Base-by-base conservation (phyloP, 805 yeast genomes). In the Metschnikowia hibisci region DNA sequence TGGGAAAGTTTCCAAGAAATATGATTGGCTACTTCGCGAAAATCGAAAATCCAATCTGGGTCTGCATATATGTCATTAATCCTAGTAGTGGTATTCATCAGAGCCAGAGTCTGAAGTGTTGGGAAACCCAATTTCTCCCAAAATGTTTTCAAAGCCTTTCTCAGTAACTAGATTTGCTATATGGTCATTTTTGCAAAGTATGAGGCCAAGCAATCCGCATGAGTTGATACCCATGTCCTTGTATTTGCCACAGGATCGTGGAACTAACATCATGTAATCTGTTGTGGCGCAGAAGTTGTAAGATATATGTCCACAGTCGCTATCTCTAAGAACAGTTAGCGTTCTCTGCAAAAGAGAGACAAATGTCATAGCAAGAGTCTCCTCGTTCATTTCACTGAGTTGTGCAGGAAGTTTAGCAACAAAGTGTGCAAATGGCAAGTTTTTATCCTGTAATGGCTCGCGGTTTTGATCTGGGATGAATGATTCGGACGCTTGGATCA, bases 211-310 rank as follows among this genome's bases (percentile, higher is more conserved):
- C 46, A 77, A 78, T 0, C 95, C 97, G 35, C 88, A 76, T 0
- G 96, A 74, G 58, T 91, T 91, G 52, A 89, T 74, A 45, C 91
- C 84, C 25, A 82, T 54, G 7, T 68, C 69, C 33, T 74, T 71
- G 55, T 72, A 81, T 39, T 65, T 68, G 1, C 84, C 82, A 13
- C 60, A 55, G 2, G 83, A 69, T 56, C 97, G 77, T 13, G 99
- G 98, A n/a, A 89, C 82, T 16, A 86, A 62, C 78, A 89, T 78
- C 66, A 91, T 78, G 87, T 93, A 91, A 41, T 80, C 76, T 38
- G 80, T 80, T 37, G 95, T 88, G 75, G 91, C 78, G 34, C 88
- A 66, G 28, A 90, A 80, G 59, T 91, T 91, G 63, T 87, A 91
- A 30, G 91, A 84, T 39, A 81, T 67, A 34, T 69, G 68, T n/a